Base-by-base conservation (phyloP, 805 yeast genomes). In the Grigorovia humatica region DNA sequence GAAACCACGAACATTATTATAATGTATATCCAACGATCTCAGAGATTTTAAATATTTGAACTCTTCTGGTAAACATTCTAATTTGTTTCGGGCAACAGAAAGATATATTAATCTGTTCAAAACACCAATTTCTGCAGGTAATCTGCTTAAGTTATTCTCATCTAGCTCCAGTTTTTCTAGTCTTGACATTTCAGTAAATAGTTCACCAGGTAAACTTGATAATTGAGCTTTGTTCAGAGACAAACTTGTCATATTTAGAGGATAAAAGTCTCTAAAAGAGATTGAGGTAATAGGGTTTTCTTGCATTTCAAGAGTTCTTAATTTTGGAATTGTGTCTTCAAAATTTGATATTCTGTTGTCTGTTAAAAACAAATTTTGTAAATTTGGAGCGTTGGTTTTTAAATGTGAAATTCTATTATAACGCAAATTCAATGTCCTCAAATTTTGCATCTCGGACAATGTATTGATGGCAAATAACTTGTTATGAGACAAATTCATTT, bases 141-240 rank as follows among this genome's bases (percentile, higher is more conserved):
- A 68, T 15, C 80, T 74, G 9, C 85, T 85, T 57, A 93, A 73
- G 62, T 86, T 93, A 62, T 93, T 93, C 59, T 83, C 81, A 67
- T 88, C 93, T 55, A 93, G 68, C 30, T 80, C 81, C 56, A 93
- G 69, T 53, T 80, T 84, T 58, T 86, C 95, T 49, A 89, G 70
- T 53, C 79, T 77, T 0, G 85, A 79, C 44, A 89, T 72, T 56
- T 74, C 76, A 8, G 74, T 66, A 45, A 89, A 74, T 52, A 89
- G 79, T 17, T 77, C 78, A 8, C 78, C 74, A 0, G 90, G 83
- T 30, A 93, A 71, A 7, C 86, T 74, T 0, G 96, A 80, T 48
- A 93, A 70, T 59, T 87, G 88, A 1, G 96, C 96, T 61, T 85
- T 85, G 9, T 86, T 80, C 50, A 93, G 70, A 55, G 88, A 88